phyloP scores from a whole-genome alignment of 2,329 filamentous ascomycete genomes.

The Clonostachys rosea region DNA sequence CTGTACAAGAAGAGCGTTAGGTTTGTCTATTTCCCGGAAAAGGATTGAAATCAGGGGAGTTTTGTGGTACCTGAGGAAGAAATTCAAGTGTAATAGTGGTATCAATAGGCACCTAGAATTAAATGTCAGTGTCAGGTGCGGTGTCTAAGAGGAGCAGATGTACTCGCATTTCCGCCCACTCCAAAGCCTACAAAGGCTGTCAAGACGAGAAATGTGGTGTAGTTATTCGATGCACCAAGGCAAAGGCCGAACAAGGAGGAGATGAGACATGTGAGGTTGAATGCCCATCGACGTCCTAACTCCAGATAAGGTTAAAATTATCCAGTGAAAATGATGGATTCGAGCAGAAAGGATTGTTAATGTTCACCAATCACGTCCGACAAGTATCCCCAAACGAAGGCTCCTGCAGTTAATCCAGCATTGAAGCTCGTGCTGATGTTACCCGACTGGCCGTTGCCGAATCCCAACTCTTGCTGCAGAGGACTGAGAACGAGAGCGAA shows the following conservation, averaged over 20 bases:
- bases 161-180: conserved; percentile 38
- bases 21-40: not conserved
- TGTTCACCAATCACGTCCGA: conserved; percentile 39
- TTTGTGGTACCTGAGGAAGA: conserved; percentile 24
- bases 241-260: conserved; percentile 47
- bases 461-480: conserved; percentile 51
- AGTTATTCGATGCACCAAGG: conserved; percentile 42
- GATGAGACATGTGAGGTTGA: conserved; percentile 53
- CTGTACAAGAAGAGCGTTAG: conserved; percentile 15
- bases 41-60: too few relatives aligned
- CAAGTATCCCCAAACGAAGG: conserved; percentile 50
- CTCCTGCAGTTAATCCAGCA: conserved; percentile 48
- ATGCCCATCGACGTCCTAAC: conserved; percentile 45
- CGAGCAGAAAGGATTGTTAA: not conserved
- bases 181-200: conserved; percentile 51
- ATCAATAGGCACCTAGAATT: conserved; percentile 37
- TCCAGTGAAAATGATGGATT: not conserved
- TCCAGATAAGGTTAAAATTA: not conserved
- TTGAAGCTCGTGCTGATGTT: conserved; percentile 52
- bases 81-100: conserved; percentile 52
- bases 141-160: too few relatives aligned
- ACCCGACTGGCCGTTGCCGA: conserved; percentile 26
- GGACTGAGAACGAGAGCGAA: conserved; percentile 50
- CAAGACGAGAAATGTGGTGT: conserved; percentile 44
- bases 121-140: too few relatives aligned